Evolutionary conservation across 108 stramenopile genomes (phyloP).

Genomic region (Pseudonitzschia delicatissima): DNA sequence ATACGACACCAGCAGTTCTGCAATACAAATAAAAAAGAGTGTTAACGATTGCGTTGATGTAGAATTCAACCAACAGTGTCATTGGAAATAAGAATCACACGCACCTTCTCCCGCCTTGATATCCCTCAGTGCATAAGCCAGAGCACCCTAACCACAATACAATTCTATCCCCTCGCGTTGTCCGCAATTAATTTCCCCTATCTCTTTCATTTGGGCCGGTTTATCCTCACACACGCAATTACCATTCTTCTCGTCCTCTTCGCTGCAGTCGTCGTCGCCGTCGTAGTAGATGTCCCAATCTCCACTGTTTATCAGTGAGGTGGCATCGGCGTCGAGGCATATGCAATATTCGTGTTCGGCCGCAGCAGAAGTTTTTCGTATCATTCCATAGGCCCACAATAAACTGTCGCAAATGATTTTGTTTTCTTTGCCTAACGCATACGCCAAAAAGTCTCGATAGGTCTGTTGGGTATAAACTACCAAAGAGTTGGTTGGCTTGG

Average conservation of each 20-base stretch:
- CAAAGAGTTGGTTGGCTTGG: not conserved
- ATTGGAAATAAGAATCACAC: too few relatives aligned
- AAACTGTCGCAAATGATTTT: not conserved
- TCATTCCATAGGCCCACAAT: not conserved
- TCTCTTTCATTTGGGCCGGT: too few relatives aligned
- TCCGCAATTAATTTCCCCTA: not conserved
- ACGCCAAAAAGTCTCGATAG: not conserved
- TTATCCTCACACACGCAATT: not conserved
- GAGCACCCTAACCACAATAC: not conserved
- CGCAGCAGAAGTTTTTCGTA: too few relatives aligned
- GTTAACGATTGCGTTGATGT: too few relatives aligned
- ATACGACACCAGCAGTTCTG: not conserved
- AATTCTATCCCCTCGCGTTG: not conserved
- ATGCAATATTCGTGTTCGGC: not conserved
- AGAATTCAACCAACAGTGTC: too few relatives aligned
- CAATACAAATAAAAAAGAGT: too few relatives aligned
- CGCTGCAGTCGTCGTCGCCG: not conserved
- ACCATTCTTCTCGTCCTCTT: not conserved
- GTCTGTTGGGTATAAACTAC: not conserved
- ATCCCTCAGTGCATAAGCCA: not conserved
- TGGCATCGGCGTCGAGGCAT: not conserved
- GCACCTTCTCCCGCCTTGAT: conserved; percentile 13
- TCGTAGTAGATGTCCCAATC: not conserved
- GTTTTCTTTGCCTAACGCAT: not conserved
- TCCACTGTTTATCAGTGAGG: conserved; percentile 2